Conservation (phyloP, 2,329 filamentous ascomycete species). For the Torrubiella hemipterigena region DNA sequence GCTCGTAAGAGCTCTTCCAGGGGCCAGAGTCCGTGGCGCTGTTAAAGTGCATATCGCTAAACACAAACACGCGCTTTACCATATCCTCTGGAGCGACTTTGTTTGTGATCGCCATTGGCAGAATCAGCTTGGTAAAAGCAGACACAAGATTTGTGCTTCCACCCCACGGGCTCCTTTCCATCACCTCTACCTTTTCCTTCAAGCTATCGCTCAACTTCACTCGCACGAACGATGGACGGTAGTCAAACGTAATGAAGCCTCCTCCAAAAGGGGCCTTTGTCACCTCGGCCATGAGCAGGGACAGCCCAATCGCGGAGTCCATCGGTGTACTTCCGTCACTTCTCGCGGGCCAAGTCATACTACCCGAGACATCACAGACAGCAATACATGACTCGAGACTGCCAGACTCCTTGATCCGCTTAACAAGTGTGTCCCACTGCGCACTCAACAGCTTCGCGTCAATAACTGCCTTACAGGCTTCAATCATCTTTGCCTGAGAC, state of each 20-base stretch:
- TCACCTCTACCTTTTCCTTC: conserved; percentile 23
- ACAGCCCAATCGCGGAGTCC: conserved; percentile 42
- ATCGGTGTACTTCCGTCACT: conserved; percentile 35
- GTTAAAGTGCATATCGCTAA: conserved; percentile 51
- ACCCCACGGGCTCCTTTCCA: conserved; percentile 23
- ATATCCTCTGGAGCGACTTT: conserved; percentile 42
- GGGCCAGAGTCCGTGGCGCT: conserved; percentile 10
- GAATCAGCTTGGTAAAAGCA: conserved; percentile 40
- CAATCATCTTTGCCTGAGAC: conserved; percentile 5
- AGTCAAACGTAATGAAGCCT: conserved; percentile 42
- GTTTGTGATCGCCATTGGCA: conserved; percentile 38
- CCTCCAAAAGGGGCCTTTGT: conserved; percentile 39
- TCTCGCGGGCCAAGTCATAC: conserved; percentile 30
- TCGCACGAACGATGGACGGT: conserved; percentile 23
- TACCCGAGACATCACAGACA: conserved; percentile 45
- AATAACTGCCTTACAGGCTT: neutral
- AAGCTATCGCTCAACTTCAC: conserved; percentile 26
- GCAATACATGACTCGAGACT: conserved; percentile 40
- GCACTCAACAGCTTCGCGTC: conserved; percentile 25
- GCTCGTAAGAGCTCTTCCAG: conserved; percentile 36
- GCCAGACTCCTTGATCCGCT: conserved; percentile 43
- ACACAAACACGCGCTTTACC: conserved; percentile 49
- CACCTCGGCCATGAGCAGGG: conserved; percentile 41
- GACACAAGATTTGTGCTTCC: conserved; percentile 38
- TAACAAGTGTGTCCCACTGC: conserved; percentile 46